Conservation (phyloP, 441 rosid species). For the Mallotus japonicus region DNA sequence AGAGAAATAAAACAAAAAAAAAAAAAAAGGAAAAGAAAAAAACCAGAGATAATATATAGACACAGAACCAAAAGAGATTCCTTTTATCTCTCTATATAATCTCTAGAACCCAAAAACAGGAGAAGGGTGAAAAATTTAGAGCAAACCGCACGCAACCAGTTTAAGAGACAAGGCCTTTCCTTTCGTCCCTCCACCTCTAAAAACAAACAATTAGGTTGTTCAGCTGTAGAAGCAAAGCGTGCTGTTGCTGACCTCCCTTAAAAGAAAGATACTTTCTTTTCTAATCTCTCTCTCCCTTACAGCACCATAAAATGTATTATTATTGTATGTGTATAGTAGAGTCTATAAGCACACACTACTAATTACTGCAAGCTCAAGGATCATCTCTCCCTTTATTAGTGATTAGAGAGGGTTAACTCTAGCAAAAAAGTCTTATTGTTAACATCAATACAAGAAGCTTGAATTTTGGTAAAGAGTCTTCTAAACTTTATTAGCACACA, state of each 20-base stretch:
- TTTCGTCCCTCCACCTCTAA: neutral
- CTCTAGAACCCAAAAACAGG: conserved; percentile 29
- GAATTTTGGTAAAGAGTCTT: too few relatives aligned
- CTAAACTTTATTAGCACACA: too few relatives aligned
- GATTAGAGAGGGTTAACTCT: too few relatives aligned
- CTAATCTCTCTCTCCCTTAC: neutral
- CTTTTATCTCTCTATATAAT: conserved; percentile 11
- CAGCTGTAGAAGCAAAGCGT: conserved; percentile 41
- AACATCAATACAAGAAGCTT: too few relatives aligned
- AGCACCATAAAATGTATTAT: conserved; percentile 3
- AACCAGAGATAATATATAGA: neutral
- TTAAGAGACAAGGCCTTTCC: neutral
- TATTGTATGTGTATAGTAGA: neutral
- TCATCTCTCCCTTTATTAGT: too few relatives aligned
- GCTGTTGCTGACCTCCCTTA: conserved; percentile 34
- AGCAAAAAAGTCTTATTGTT: too few relatives aligned
- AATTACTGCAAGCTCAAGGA: neutral
- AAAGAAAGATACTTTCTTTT: conserved; percentile 8
- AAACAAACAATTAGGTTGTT: conserved; percentile 42
- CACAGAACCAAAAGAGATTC: conserved; percentile 28
- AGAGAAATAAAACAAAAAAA: neutral
- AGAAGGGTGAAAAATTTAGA: conserved; percentile 26
- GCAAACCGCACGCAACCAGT: conserved; percentile 51
- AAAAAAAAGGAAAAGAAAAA: neutral
- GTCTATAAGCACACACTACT: conserved; percentile 7